Conservation (phyloP, 805 yeast genomes). For the Metschnikowia proteae region DNA sequence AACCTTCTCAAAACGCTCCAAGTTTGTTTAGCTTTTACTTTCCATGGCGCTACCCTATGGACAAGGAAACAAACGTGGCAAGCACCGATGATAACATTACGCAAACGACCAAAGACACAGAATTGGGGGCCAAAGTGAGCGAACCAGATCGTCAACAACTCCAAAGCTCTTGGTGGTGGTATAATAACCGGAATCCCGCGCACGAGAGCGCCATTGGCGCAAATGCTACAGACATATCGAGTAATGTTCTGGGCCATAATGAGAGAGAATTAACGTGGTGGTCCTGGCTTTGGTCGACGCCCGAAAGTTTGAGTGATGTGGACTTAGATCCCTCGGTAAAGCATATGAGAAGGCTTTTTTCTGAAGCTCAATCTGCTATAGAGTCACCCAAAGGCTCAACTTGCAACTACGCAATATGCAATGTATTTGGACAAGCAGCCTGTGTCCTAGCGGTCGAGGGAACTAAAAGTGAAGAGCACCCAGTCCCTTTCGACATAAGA, state of each 20-base stretch:
- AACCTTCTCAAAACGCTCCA: not conserved
- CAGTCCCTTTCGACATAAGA: constrained; percentile 30
- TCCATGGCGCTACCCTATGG: not conserved
- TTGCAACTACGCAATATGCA: constrained; percentile 33
- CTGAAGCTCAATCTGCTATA: constrained; percentile 30
- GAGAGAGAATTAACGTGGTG: constrained; percentile 2
- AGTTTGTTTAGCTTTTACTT: not conserved
- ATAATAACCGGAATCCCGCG: not conserved
- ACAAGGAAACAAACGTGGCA: not conserved
- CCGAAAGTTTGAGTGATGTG: constrained; percentile 16
- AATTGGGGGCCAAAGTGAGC: no score
- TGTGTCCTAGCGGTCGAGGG: constrained; percentile 33
- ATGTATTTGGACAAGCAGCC: constrained; percentile 6
- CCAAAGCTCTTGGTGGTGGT: constrained; percentile 4
- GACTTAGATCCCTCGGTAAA: constrained; percentile 1
- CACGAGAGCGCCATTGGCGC: not conserved
- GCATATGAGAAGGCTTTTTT: constrained; percentile 24
- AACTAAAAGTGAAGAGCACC: constrained; percentile 30
- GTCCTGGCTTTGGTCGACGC: constrained; percentile 8
- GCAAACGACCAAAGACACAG: not conserved
- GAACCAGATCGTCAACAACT: not conserved
- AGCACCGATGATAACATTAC: not conserved
- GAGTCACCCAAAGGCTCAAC: constrained; percentile 29
- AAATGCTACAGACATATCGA: not conserved
- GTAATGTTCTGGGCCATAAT: not conserved